These are phyloP conservation scores for Hyphopichia khmerensis DNA, from an alignment of 1,139 yeast species.

Conservation along the genomic window DNA sequence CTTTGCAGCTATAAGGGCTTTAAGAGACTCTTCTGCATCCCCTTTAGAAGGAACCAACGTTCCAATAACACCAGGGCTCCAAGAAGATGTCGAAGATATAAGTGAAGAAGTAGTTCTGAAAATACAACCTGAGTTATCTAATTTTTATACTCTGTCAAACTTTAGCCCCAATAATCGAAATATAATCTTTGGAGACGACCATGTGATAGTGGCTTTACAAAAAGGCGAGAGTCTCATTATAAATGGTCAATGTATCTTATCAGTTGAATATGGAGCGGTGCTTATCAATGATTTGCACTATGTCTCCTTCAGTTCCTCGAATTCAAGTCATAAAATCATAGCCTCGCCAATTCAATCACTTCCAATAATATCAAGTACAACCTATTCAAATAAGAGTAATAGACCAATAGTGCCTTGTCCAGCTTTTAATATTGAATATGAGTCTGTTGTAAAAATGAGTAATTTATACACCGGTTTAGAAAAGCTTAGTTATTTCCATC, in stretches of 20 bases:
- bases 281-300: slow-evolving; percentile 55
- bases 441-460: slow-evolving; percentile 43
- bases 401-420: neutral
- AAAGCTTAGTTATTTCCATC: slow-evolving; percentile 44
- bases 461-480: slow-evolving; percentile 46
- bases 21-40: slow-evolving; percentile 6
- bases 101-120: slow-evolving; percentile 15
- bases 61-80: slow-evolving; percentile 3
- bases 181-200: slow-evolving; percentile 26
- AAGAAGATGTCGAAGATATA: slow-evolving; percentile 11
- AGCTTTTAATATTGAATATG: slow-evolving; percentile 31
- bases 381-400: slow-evolving; percentile 5
- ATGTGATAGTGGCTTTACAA: slow-evolving; percentile 42
- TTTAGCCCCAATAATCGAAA: slow-evolving; percentile 27
- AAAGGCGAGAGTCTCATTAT: slow-evolving; percentile 50
- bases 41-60: too few species aligned
- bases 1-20: slow-evolving; percentile 46
- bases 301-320: slow-evolving; percentile 23
- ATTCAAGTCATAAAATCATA: slow-evolving; percentile 22
- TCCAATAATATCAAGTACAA: slow-evolving; percentile 52
- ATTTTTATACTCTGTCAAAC: slow-evolving; percentile 7
- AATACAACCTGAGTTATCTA: slow-evolving; percentile 14
- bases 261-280: slow-evolving; percentile 58
- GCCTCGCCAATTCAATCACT: slow-evolving; percentile 57
- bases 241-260: slow-evolving; percentile 57